Evolutionary conservation across 176 grass and related monocot species (phyloP), one percentile per base, ranked within the genome.

Genomic region (Eremochloa ophiuroides): DNA sequence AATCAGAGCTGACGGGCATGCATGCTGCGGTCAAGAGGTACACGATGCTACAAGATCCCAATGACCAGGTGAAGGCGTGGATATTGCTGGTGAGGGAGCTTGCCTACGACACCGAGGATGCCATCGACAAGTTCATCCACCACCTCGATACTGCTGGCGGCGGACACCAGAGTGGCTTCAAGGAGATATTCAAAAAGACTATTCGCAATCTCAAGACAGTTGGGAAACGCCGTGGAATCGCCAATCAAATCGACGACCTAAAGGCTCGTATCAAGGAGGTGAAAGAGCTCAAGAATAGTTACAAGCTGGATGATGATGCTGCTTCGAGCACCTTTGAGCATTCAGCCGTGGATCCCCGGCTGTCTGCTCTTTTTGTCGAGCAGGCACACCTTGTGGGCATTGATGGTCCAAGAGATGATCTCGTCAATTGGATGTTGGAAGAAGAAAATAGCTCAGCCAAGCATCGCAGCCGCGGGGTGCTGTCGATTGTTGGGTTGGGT

Each of bases 11-110:
- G 14, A 42, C 1, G 1, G 12, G 38, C 53, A 76, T 76, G 74
- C 35, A 76, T 0, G 55, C 53, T 0, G 74, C 74, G 0, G 66
- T 69, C 11, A 11, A 42, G n/a, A 69, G 26, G n/a, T 69, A 69
- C 22, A 39, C 0, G n/a, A n/a, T n/a, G 2, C 11, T 70, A 1
- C 67, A 43, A 70, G 6, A 70, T 70, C 67, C 67, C 25, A 7
- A 70, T 43, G 67, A 17, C 39, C 80, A 82, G 59, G 68, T 6
- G 18, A 72, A 82, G 14, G 1, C 27, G 1, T 82, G 80, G 80
- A 63, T 47, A 82, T 25, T 27, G 2, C 39, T 70, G 68, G 25
- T 82, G 28, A 60, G 79, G 51, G 79, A 82, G 67, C 18, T 72
- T 18, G 37, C 79, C 12, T 71, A 81, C 0, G 66, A 82, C 9